Conservation (phyloP, 2,329 filamentous ascomycete species). For the Aspergillus felis region DNA sequence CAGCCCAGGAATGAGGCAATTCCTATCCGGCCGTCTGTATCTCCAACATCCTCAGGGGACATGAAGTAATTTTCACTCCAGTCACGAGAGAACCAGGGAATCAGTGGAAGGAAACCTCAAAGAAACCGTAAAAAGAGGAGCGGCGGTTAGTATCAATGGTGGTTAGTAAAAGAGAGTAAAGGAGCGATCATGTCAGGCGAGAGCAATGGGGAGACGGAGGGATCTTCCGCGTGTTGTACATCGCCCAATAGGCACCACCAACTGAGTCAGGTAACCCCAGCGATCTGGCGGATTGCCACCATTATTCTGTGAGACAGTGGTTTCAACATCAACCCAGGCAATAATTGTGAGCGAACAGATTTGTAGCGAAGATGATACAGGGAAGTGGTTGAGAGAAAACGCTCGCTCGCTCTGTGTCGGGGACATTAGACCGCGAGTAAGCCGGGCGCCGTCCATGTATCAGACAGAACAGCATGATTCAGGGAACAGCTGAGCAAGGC, state of each 20-base stretch:
- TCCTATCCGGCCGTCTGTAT: not conserved
- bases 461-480: not conserved
- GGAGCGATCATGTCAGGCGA: not conserved
- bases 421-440: not conserved
- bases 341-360: not conserved
- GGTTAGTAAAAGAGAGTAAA: not conserved
- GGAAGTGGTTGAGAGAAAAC: not conserved
- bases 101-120: not conserved
- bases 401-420: not conserved
- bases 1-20: not conserved
- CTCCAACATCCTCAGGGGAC: not conserved
- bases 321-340: not conserved
- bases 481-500: not conserved
- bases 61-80: not conserved
- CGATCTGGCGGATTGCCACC: not conserved
- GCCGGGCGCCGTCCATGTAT: not conserved
- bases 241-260: not conserved
- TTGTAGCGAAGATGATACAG: not conserved
- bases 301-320: not conserved
- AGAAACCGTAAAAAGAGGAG: not conserved
- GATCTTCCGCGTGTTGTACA: not conserved
- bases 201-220: not conserved
- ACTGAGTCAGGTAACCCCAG: not conserved
- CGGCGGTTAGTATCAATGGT: not conserved
- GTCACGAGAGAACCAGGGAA: not conserved